phyloP scores from a whole-genome alignment of 2,329 filamentous ascomycete genomes.

The Aspergillus ibericus region DNA sequence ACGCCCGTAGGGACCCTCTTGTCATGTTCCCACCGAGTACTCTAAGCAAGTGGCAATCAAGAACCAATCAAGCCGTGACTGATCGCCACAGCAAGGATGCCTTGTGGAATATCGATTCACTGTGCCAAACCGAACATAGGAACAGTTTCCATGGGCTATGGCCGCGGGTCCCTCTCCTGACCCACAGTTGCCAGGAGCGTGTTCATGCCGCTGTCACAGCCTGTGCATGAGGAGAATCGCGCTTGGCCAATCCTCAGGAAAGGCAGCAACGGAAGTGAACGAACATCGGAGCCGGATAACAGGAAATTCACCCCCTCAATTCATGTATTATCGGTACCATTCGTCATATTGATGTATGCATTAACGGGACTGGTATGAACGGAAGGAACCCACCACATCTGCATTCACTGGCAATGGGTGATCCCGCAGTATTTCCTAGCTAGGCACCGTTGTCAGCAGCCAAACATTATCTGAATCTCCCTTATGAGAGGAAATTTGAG shows the following conservation, averaged over 20 bases:
- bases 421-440: not conserved
- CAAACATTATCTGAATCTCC: not conserved
- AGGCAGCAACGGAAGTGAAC: not conserved
- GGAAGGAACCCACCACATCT: not conserved
- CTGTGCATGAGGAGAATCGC: not conserved
- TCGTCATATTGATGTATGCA: not conserved
- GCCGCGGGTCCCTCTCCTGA: slow-evolving; percentile 4
- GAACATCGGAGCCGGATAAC: not conserved
- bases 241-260: not conserved
- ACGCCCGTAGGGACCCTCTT: not conserved
- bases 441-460: not conserved
- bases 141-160: slow-evolving; percentile 43
- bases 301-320: not conserved
- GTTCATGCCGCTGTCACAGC: not conserved
- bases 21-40: not conserved
- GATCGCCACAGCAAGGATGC: not conserved
- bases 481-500: not conserved
- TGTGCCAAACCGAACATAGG: slow-evolving; percentile 42
- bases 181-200: slow-evolving; percentile 2
- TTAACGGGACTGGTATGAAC: not conserved
- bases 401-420: not conserved
- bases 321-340: not conserved
- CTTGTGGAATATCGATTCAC: slow-evolving; percentile 11
- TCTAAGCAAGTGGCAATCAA: not conserved
- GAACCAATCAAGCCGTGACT: not conserved